Base-by-base conservation (phyloP, 768 basidiomycete genomes). In the Macrolepiota dolichaula region DNA sequence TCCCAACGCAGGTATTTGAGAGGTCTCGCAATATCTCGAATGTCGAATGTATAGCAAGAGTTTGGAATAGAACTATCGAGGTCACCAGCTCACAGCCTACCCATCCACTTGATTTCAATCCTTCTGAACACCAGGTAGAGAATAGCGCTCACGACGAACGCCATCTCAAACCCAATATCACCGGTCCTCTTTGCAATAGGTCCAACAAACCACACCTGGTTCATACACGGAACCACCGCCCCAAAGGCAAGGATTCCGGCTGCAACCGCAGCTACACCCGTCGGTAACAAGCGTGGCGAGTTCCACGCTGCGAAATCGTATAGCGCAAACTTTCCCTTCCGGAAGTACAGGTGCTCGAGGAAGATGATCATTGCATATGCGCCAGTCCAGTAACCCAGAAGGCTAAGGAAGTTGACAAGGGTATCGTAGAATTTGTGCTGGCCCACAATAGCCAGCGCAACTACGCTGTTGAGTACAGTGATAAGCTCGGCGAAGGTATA, bases 151-250 rank as follows among this genome's bases (percentile, higher is more conserved):
- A 81, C 69, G 1, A 72, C 77, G 65, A 91, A 86, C 1, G 88
- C 87, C 25, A 90, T 71, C 70, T 91, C 89, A 63, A 93, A 91
- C 19, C 89, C 91, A 58, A 94, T 86, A 73, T 94, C 92, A 1
- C 92, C 92, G 17, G 89, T 80, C 7, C 63, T 76, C 63, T 75
- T 68, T 9, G 86, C 92, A 49, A 93, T 86, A 7, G 91, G 91
- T 1, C 92, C 92, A 0, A 78, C 75, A 67, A 84, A 93, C 89
- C 88, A 93, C 29, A 82, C 83, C 71, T 93, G 89, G 63, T 83
- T 73, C 85, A 93, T 93, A 56, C 79, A 81, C 4, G 88, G 85
- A 13, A 92, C 74, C 12, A 87, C 72, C 7, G 91, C 75, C 11
- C 75, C 84, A 55, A 87, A 85, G 2, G 85, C 80, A 52, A 80